These are phyloP conservation scores for Canariomyces notabilis DNA, from an alignment of 2,329 filamentous ascomycete genomes.

Conservation along the genomic window DNA sequence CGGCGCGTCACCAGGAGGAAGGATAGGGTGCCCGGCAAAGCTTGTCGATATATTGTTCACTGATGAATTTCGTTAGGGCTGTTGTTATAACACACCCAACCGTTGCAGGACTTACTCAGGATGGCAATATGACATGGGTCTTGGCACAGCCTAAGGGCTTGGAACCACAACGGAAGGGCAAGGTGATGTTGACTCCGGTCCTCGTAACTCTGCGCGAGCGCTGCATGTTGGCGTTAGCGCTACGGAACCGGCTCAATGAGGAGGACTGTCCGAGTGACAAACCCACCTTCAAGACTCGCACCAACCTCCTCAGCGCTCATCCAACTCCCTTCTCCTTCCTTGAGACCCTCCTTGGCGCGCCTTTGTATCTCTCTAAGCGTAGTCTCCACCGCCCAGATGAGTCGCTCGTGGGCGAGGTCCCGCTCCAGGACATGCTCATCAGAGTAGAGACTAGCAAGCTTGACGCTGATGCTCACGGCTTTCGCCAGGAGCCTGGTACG, in stretches of 20 bases:
- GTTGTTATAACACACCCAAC: not conserved
- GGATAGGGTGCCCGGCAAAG: slow-evolving; percentile 61
- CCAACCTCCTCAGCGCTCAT: slow-evolving; percentile 66
- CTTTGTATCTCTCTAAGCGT: slow-evolving; percentile 68
- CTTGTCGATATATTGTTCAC: slow-evolving; percentile 77
- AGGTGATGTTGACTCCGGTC: slow-evolving; percentile 70
- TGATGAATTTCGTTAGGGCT: slow-evolving; percentile 25
- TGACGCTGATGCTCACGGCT: slow-evolving; percentile 70
- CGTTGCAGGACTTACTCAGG: slow-evolving; percentile 53
- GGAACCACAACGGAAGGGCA: slow-evolving; percentile 79
- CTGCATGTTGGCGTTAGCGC: slow-evolving; percentile 36
- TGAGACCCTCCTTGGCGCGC: slow-evolving; percentile 61
- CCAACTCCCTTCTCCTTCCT: slow-evolving; percentile 67
- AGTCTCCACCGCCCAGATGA: slow-evolving; percentile 79
- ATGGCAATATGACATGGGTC: slow-evolving; percentile 71
- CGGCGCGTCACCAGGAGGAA: slow-evolving; percentile 31
- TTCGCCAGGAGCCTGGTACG: slow-evolving; percentile 67
- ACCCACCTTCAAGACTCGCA: slow-evolving; percentile 62
- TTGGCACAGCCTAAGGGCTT: slow-evolving; percentile 66
- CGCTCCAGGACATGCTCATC: slow-evolving; percentile 69
- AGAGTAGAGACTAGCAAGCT: slow-evolving; percentile 78
- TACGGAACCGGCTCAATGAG: not conserved
- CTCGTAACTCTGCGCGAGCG: slow-evolving; percentile 73
- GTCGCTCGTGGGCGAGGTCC: slow-evolving; percentile 66
- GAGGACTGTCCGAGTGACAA: slow-evolving; percentile 1